Evolutionary conservation across 2,329 filamentous ascomycete species (phyloP), one percentile per base, ranked within the genome.

Genomic region (Claviceps sp.): DNA sequence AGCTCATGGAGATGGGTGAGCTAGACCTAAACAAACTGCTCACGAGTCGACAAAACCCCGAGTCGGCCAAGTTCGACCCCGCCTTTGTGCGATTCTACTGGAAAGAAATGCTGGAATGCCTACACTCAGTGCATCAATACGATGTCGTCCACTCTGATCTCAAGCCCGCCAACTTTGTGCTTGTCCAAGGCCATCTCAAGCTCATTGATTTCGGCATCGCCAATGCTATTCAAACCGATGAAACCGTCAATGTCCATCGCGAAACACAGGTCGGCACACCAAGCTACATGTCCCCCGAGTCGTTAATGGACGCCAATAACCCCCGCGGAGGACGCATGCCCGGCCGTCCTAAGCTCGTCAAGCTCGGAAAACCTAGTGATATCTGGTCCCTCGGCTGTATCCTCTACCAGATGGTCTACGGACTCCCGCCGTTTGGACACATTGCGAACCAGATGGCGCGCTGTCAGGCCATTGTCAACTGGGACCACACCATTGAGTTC

Each of bases 151-250:
- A 98, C 69, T 95, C 89, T 0, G 93, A 98, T 64, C 75, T 98
- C 40, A 98, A 98, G 68, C 93, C 93, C 0, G 90, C 90, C 61
- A 98, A 98, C 66, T 98, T 98, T 65, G 85, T 98, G 24, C 77
- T 97, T 19, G 89, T 95, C 17, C 82, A 89, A 63, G 93, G 93
- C 24, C 81, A 85, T 26, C 75, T 98, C 40, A 98, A 98, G 68
- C 79, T 98, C 52, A 98, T 98, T 62, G 93, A 98, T 69, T 98
- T 98, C 66, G 93, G 93, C 60, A 98, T 98, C 63, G 93, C 93
- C 53, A 95, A 96, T 63, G 90, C 93, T 48, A 98, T 98, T 61
- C 87, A 95, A 69, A 87, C 84, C 1, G 93, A 97, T 64, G 82
- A 96, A 68, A 98, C 93, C 0, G 86, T 96, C 67, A 98, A 98